These are phyloP conservation scores for Phytopythium ostracodes DNA, from an alignment of 352 stramenopile genomes.

Conservation along the genomic window DNA sequence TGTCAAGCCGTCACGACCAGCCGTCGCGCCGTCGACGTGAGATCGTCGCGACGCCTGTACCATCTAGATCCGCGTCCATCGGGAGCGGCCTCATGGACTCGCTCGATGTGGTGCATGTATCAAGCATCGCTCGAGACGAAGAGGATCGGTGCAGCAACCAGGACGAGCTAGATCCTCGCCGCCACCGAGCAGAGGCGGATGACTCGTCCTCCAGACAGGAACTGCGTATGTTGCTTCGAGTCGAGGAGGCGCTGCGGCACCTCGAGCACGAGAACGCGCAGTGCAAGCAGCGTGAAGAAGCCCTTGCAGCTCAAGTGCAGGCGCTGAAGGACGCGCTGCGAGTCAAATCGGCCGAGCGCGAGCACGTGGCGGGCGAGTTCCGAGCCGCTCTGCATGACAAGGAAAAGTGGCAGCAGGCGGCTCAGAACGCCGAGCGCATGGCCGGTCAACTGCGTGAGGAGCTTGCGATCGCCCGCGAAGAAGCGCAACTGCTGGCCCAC, in stretches of 20 bases:
- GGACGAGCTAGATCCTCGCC: constrained; percentile 6
- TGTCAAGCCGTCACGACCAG: not conserved
- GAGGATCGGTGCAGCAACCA: not conserved
- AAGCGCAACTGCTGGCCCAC: constrained; percentile 53
- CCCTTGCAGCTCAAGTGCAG: constrained; percentile 52
- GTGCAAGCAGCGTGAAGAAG: constrained; percentile 39
- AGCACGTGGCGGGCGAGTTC: constrained; percentile 45
- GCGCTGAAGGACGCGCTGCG: constrained; percentile 47
- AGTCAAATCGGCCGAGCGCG: constrained; percentile 45
- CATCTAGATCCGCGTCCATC: not conserved
- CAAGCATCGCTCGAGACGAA: not conserved
- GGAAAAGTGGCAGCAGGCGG: constrained; percentile 53
- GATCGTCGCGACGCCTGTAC: not conserved
- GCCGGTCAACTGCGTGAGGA: constrained; percentile 57
- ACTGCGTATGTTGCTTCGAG: constrained; percentile 65
- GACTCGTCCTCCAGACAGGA: constrained; percentile 10
- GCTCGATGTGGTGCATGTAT: not conserved
- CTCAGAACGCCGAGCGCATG: constrained; percentile 37
- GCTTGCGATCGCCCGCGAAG: constrained; percentile 53
- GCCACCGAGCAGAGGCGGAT: constrained; percentile 15
- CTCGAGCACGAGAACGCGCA: constrained; percentile 66
- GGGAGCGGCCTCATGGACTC: not conserved
- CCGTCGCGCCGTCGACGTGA: not conserved
- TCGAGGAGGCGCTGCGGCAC: constrained; percentile 63
- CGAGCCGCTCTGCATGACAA: constrained; percentile 36